phyloP scores from a whole-genome alignment of 495 filamentous ascomycete genomes.

The Penicillium nucicola region DNA sequence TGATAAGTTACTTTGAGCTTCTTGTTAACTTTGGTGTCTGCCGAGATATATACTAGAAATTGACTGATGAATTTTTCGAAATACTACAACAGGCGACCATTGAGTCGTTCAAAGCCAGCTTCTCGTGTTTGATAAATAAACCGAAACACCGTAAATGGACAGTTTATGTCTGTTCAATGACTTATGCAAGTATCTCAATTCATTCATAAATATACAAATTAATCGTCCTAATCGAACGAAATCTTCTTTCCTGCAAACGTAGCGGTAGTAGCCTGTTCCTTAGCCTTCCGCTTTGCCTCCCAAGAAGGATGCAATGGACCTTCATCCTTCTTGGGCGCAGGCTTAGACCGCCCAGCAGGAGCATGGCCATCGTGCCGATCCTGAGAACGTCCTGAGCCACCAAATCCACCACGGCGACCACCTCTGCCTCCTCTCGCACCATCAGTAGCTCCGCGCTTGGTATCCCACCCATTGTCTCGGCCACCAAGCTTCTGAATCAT shows the following conservation, averaged over 20 bases:
- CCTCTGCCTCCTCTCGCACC: conserved; percentile 16
- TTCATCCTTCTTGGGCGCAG: conserved; percentile 46
- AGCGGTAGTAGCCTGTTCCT: conserved; percentile 59
- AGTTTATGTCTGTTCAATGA: not conserved
- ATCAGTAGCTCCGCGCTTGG: conserved; percentile 39
- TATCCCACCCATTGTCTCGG: conserved; percentile 50
- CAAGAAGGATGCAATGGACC: conserved; percentile 88
- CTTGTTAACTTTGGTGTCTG: not conserved
- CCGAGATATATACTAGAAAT: not conserved
- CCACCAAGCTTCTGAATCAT: conserved; percentile 21
- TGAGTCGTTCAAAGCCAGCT: no score
- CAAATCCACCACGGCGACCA: conserved; percentile 6
- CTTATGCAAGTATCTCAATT: not conserved
- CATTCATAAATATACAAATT: conserved; percentile 3
- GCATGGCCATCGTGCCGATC: conserved; percentile 7
- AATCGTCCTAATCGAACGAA: conserved; percentile 66
- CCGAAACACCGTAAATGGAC: not conserved
- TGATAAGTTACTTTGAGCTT: not conserved
- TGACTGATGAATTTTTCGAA: not conserved
- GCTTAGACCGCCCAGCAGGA: conserved; percentile 29
- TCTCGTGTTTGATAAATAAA: no score
- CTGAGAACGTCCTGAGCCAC: conserved; percentile 4
- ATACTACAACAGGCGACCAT: no score
- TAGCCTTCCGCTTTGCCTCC: conserved; percentile 83
- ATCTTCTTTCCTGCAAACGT: conserved; percentile 87